Conservation (phyloP, 305 asterid species). For the Solanum hybrid region DNA sequence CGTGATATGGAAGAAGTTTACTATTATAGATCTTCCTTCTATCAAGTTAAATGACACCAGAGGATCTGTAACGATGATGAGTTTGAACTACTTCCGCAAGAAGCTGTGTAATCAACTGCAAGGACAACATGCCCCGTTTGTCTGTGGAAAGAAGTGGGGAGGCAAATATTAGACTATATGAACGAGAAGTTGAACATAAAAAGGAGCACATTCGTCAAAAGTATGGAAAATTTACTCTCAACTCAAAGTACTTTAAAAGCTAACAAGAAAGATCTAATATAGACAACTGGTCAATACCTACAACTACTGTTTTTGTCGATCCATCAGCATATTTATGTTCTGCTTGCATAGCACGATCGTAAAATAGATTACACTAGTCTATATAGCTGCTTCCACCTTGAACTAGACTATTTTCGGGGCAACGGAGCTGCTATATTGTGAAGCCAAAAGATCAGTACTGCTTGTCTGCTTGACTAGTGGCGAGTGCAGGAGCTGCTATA, state of each 20-base stretch:
- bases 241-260: background rate
- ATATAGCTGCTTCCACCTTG: background rate
- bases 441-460: background rate
- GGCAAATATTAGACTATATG: background rate
- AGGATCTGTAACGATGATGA: background rate
- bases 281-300: background rate
- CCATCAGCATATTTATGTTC: background rate
- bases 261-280: background rate
- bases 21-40: background rate
- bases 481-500: background rate
- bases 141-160: background rate
- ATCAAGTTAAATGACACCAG: background rate
- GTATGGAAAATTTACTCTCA: background rate
- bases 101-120: background rate
- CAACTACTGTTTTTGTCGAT: background rate
- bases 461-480: background rate
- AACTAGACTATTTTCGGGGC: background rate
- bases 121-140: background rate
- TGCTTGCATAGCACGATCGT: background rate
- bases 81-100: background rate
- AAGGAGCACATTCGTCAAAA: background rate
- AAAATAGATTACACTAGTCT: background rate
- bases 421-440: background rate
- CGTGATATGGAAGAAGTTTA: background rate
- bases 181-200: background rate